Percentiles rank a stretch among this genome's conserved stretches.
These are phyloP conservation scores for Penicillium sp. DNA, from an alignment of 2,329 filamentous ascomycete species.

Conservation along the genomic window DNA sequence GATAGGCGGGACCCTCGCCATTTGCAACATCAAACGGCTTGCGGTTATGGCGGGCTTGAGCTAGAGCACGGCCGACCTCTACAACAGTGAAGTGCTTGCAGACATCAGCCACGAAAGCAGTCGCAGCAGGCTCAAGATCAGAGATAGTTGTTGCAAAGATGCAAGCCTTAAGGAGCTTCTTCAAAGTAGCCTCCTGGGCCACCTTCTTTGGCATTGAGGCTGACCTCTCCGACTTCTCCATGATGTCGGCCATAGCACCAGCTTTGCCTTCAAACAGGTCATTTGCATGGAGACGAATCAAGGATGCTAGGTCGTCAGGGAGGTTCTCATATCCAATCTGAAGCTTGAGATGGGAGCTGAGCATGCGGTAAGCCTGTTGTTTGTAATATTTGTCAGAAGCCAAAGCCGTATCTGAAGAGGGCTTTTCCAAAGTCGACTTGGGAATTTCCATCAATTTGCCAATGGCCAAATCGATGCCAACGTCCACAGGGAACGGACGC, in stretches of 20 bases:
- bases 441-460: conserved; percentile 80
- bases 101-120: conserved; percentile 71
- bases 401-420: conserved; percentile 40
- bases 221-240: conserved; percentile 73
- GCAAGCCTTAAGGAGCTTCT: conserved; percentile 83
- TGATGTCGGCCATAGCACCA: conserved; percentile 62
- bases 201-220: conserved; percentile 85
- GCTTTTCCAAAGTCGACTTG: conserved; percentile 48
- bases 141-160: conserved; percentile 82
- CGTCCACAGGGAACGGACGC: conserved; percentile 77
- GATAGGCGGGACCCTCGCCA: conserved; percentile 80
- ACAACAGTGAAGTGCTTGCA: conserved; percentile 88
- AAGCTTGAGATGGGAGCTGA: conserved; percentile 86
- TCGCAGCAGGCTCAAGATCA: conserved; percentile 74
- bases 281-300: conserved; percentile 84
- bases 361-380: conserved; percentile 82
- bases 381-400: conserved; percentile 84
- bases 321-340: conserved; percentile 83
- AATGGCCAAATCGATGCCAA: conserved; percentile 86
- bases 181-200: conserved; percentile 75
- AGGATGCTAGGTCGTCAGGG: conserved; percentile 81
- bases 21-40: conserved; percentile 80
- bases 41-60: conserved; percentile 71
- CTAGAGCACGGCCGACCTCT: conserved; percentile 81
- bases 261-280: conserved; percentile 76